Percentiles rank a stretch among this genome's conserved stretches.
Evolutionary conservation across 2,329 filamentous ascomycete species (phyloP).

Genomic region (Tolypocladium ophioglossoides): DNA sequence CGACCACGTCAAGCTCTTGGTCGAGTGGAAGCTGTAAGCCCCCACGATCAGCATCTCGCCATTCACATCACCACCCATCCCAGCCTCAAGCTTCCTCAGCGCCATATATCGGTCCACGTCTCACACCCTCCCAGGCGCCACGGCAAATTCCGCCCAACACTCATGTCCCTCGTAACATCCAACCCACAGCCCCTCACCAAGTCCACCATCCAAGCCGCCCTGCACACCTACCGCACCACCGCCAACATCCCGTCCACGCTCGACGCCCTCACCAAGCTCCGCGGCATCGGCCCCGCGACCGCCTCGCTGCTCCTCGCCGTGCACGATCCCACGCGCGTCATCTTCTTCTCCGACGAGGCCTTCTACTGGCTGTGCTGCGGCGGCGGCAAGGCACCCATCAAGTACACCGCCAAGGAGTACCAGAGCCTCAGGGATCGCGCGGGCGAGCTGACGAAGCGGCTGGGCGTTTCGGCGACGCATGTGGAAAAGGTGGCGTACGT

Average conservation of each 20-base stretch:
- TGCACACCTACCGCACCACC: slow-evolving; percentile 31
- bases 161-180: slow-evolving; percentile 49
- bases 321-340: slow-evolving; percentile 44
- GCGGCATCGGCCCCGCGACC: slow-evolving; percentile 69
- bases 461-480: slow-evolving; percentile 48
- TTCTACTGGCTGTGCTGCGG: slow-evolving; percentile 59
- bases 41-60: neutral
- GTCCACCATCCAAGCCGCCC: slow-evolving; percentile 39
- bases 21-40: slow-evolving; percentile 63
- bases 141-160: slow-evolving; percentile 50
- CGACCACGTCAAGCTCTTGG: slow-evolving; percentile 47
- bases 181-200: slow-evolving; percentile 42
- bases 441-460: slow-evolving; percentile 30
- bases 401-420: slow-evolving; percentile 64
- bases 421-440: slow-evolving; percentile 36
- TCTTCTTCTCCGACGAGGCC: slow-evolving; percentile 75
- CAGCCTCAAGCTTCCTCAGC: too few species aligned
- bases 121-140: slow-evolving; percentile 32
- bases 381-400: slow-evolving; percentile 43
- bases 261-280: slow-evolving; percentile 47
- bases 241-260: slow-evolving; percentile 28
- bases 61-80: slow-evolving; percentile 1
- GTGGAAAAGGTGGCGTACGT: slow-evolving; percentile 65
- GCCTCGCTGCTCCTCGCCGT: slow-evolving; percentile 64
- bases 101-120: neutral